These are phyloP conservation scores for Suillus americanus DNA, from an alignment of 768 basidiomycete genomes.

Conservation along the genomic window DNA sequence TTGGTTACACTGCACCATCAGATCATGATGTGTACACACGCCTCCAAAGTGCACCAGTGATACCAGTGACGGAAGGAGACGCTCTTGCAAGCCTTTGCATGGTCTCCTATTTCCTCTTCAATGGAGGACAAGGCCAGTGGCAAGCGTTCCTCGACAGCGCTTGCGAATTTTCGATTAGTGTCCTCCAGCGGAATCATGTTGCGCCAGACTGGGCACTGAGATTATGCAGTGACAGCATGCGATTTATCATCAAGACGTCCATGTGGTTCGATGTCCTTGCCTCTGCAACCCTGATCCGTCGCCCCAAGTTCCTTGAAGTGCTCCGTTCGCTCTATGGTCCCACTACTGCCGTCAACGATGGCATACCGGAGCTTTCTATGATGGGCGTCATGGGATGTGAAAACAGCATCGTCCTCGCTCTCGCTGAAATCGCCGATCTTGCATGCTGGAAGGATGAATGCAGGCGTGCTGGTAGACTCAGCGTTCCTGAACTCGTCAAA, in stretches of 20 bases:
- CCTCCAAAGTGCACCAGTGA: constrained; percentile 26
- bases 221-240: constrained; percentile 47
- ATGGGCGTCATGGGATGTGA: constrained; percentile 86
- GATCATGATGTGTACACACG: constrained; percentile 25
- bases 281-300: constrained; percentile 58
- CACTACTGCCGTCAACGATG: constrained; percentile 19
- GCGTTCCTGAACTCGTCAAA: constrained; percentile 57
- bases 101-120: constrained; percentile 77
- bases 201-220: constrained; percentile 47
- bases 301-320: constrained; percentile 50
- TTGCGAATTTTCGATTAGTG: constrained; percentile 48
- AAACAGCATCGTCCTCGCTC: constrained; percentile 76
- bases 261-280: constrained; percentile 90
- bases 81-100: constrained; percentile 78
- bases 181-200: constrained; percentile 41
- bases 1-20: constrained; percentile 17
- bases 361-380: constrained; percentile 61
- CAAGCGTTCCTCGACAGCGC: constrained; percentile 63
- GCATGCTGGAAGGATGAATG: constrained; percentile 64
- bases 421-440: constrained; percentile 71
- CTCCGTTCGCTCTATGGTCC: constrained; percentile 58
- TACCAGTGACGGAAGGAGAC: constrained; percentile 51
- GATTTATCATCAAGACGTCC: constrained; percentile 78
- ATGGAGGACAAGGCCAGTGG: constrained; percentile 75
- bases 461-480: constrained; percentile 43